A percentile compares a stretch with the other conserved stretches of the same genome.
Conservation (phyloP, 129 eudicot genomes). For the Logfia minima region DNA sequence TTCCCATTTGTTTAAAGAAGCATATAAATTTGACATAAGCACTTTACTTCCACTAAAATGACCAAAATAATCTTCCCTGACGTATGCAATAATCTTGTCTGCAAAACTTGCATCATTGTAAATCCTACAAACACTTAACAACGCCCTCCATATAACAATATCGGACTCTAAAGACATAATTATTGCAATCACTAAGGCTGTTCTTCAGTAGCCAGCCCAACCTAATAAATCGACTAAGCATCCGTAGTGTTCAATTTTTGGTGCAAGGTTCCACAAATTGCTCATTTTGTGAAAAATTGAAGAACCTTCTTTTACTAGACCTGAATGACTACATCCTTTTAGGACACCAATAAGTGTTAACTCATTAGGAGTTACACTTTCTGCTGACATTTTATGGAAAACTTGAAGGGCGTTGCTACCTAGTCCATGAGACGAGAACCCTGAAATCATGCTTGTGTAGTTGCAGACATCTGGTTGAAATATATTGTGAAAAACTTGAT, state of each 20-base stretch:
- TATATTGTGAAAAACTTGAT: conserved; percentile 42
- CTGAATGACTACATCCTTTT: conserved; percentile 89
- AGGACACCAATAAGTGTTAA: conserved; percentile 72
- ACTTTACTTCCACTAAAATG: conserved; percentile 45
- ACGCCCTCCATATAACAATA: conserved; percentile 71
- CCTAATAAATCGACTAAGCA: conserved; percentile 73
- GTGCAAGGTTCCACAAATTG: conserved; percentile 51
- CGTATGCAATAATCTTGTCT: conserved; percentile 46
- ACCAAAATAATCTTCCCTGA: conserved; percentile 36
- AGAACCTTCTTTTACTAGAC: conserved; percentile 73
- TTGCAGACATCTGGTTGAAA: conserved; percentile 57
- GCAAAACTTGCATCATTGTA: conserved; percentile 56
- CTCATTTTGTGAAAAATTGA: conserved; percentile 64
- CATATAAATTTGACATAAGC: conserved; percentile 69
- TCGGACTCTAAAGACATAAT: conserved; percentile 66
- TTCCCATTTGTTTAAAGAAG: conserved; percentile 80
- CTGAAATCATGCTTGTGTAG: conserved; percentile 83
- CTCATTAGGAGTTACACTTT: conserved; percentile 63
- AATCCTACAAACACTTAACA: conserved; percentile 77
- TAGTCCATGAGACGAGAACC: conserved; percentile 66
- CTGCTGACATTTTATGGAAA: conserved; percentile 57
- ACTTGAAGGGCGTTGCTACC: conserved; percentile 50
- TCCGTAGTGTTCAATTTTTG: conserved; percentile 82
- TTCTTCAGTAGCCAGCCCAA: conserved; percentile 71
- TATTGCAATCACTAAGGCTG: conserved; percentile 59